These are phyloP conservation scores for Coemansia sp. DNA, from an alignment of 192 early-diverging fungal genomes.

Conservation along the genomic window DNA sequence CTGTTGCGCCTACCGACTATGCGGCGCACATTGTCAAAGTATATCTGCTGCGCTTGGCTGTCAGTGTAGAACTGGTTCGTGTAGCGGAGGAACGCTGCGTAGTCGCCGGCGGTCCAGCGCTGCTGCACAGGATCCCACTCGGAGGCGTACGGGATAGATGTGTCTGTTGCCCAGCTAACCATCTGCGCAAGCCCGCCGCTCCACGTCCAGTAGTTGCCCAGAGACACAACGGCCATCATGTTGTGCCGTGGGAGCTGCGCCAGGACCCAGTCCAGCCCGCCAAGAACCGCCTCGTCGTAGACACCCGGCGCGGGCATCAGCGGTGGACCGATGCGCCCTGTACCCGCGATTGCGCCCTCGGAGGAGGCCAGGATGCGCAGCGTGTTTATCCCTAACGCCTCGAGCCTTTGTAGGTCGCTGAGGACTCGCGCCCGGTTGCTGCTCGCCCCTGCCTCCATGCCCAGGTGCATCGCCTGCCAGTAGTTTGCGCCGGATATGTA, in stretches of 20 bases:
- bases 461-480: constrained; percentile 75
- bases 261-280: constrained; percentile 62
- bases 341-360: constrained; percentile 53
- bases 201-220: constrained; percentile 72
- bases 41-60: constrained; percentile 34
- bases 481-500: constrained; percentile 61
- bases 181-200: constrained; percentile 63
- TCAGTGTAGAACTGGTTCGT: constrained; percentile 53
- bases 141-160: constrained; percentile 57
- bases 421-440: constrained; percentile 55
- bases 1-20: constrained; percentile 52
- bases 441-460: constrained; percentile 35
- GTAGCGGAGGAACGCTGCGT: constrained; percentile 47
- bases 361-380: constrained; percentile 60
- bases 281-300: constrained; percentile 57
- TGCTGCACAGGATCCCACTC: constrained; percentile 38
- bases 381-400: constrained; percentile 54
- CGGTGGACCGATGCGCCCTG: constrained; percentile 57
- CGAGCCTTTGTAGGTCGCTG: constrained; percentile 50
- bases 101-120: constrained; percentile 24
- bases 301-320: constrained; percentile 54
- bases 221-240: constrained; percentile 57
- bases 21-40: constrained; percentile 42
- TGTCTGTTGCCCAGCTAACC: constrained; percentile 56
- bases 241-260: constrained; percentile 51